These are phyloP conservation scores for Cicer judaicum DNA, from an alignment of 306 rosid species.

Conservation along the genomic window DNA sequence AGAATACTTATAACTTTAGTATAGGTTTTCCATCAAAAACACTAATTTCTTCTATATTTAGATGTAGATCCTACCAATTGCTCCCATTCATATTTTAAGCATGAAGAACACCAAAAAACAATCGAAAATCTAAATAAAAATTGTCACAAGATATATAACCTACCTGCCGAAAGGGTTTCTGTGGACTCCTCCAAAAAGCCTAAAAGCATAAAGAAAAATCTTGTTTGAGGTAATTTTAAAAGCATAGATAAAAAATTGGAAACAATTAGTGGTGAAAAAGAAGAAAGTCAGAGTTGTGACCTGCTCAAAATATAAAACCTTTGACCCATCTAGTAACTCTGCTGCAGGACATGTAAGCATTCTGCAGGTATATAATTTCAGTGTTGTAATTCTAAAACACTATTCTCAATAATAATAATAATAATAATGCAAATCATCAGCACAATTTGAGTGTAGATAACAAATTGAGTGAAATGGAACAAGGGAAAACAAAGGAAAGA, in stretches of 20 bases:
- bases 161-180: conserved; percentile 98
- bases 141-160: neutral
- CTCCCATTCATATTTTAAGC: neutral
- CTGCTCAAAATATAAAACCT: conserved; percentile 88
- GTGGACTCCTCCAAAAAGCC: conserved; percentile 99
- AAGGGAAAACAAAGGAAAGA: neutral
- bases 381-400: conserved; percentile 1
- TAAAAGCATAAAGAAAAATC: conserved; percentile 49
- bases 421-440: no score
- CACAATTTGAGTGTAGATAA: no score
- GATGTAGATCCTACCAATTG: neutral
- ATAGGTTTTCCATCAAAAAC: neutral
- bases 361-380: conserved; percentile 41
- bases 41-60: neutral
- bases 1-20: neutral
- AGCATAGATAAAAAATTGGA: neutral
- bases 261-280: neutral
- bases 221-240: conserved; percentile 18
- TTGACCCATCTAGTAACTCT: conserved; percentile 90
- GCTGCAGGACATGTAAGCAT: conserved; percentile 89
- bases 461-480: no score
- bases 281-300: conserved; percentile 45
- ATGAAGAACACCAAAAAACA: neutral
- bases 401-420: neutral
- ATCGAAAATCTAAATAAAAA: conserved; percentile 7